Evolutionary conservation across 2,329 filamentous ascomycete genomes (phyloP).

Genomic region (Thelonectria discophora): DNA sequence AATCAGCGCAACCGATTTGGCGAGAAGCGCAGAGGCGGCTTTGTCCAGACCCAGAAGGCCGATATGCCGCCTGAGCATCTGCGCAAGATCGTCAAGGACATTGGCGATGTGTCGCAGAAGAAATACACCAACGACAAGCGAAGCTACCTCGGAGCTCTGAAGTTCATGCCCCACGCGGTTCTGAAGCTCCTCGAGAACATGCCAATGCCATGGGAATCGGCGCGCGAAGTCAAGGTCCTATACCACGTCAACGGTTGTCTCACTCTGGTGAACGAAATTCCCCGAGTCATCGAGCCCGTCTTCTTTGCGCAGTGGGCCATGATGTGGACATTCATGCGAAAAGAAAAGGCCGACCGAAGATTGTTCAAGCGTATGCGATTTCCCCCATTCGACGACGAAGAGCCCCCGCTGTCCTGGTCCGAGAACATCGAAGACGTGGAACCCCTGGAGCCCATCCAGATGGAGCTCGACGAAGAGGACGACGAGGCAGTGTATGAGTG

Average conservation of each 20-base stretch:
- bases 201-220: conserved; percentile 99
- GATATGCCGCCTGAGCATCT: conserved; percentile 99
- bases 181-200: conserved; percentile 98
- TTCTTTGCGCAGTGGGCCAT: conserved; percentile 99
- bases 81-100: conserved; percentile 97
- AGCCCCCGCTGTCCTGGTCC: conserved; percentile 95
- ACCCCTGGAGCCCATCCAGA: conserved; percentile 95
- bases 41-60: conserved; percentile 97
- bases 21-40: conserved; percentile 95
- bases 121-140: conserved; percentile 99
- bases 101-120: conserved; percentile 98
- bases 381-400: conserved; percentile 97
- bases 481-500: conserved; percentile 92
- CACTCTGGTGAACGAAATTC: conserved; percentile 95
- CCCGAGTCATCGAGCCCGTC: conserved; percentile 95
- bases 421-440: conserved; percentile 99
- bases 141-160: conserved; percentile 94
- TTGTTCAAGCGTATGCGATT: conserved; percentile 99
- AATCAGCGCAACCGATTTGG: conserved; percentile 91
- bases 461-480: conserved; percentile 95
- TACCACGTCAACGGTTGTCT: conserved; percentile 98
- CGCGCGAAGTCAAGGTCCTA: conserved; percentile 94
- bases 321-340: conserved; percentile 99
- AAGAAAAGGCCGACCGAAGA: conserved; percentile 94
- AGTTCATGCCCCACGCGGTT: conserved; percentile 99